Evolutionary conservation across 2,329 filamentous ascomycete genomes (phyloP).

Genomic region (Aspergillus ruber): DNA sequence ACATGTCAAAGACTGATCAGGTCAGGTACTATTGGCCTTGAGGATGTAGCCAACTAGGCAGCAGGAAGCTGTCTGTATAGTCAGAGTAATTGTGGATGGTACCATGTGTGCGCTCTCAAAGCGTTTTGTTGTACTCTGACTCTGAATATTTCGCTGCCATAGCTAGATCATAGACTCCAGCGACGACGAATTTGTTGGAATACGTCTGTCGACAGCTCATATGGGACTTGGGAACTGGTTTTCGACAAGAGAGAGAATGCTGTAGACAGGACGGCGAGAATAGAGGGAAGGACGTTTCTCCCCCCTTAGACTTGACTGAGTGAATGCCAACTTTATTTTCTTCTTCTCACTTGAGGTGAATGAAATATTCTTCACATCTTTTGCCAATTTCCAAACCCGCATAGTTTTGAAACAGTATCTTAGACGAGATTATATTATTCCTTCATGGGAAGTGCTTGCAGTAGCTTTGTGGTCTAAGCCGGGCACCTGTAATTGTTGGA

Average conservation of each 20-base stretch:
- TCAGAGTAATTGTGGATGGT: background rate
- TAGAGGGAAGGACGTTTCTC: background rate
- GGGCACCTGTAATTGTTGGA: background rate
- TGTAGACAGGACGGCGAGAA: background rate
- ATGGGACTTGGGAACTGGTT: background rate
- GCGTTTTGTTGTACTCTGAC: background rate
- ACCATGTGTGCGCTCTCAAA: background rate
- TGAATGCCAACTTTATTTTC: background rate
- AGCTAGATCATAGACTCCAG: background rate
- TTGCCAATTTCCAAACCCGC: background rate
- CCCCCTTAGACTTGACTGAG: background rate
- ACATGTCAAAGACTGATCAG: no score
- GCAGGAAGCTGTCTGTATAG: no score
- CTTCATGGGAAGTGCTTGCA: background rate
- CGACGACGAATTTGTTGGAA: background rate
- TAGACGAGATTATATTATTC: background rate
- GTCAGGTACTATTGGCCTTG: no score
- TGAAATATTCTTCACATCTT: background rate
- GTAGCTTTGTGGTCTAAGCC: background rate
- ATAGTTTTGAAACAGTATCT: background rate
- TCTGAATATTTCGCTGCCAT: background rate
- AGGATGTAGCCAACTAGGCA: no score
- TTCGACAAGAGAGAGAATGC: background rate
- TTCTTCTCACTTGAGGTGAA: background rate
- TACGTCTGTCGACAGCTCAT: background rate